These are phyloP conservation scores for Cymbopogon citratus DNA, from an alignment of 176 grass and related monocot genomes.

Conservation along the genomic window DNA sequence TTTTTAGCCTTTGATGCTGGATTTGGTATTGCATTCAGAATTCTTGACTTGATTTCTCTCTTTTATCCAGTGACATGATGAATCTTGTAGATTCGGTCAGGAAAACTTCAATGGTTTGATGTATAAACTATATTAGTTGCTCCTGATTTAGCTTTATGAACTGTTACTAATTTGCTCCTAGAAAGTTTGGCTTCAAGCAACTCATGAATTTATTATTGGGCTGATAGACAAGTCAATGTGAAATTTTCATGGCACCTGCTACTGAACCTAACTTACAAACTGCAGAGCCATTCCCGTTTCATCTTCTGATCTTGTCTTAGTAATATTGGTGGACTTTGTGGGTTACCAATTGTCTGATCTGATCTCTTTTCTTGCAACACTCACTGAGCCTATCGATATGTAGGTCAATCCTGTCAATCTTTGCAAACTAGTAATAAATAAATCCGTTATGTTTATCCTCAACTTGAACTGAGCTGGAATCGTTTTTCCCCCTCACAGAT, in stretches of 20 bases:
- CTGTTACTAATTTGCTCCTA: not conserved
- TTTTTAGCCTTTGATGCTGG: not conserved
- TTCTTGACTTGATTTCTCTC: conserved; percentile 13
- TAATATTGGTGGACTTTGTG: not conserved
- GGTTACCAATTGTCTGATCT: not conserved
- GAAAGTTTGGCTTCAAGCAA: not conserved
- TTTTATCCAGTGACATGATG: conserved; percentile 61
- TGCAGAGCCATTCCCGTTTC: not conserved
- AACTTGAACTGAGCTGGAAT: not conserved
- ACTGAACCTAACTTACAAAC: not conserved
- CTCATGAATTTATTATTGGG: not conserved
- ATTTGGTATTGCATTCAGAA: not conserved
- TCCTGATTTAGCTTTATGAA: too few species aligned
- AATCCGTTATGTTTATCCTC: not conserved
- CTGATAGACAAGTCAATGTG: not conserved
- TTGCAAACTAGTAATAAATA: not conserved
- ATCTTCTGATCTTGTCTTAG: not conserved
- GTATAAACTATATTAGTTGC: not conserved
- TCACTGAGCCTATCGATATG: conserved; percentile 73
- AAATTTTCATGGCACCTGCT: not conserved
- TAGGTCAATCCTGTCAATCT: conserved; percentile 29
- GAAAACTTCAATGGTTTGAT: conserved; percentile 47
- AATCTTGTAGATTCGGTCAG: too few species aligned
- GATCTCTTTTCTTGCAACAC: conserved; percentile 46
- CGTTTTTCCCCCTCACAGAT: conserved; percentile 25